Evolutionary conservation across 2,329 filamentous ascomycete genomes (phyloP), one percentile per base, ranked within the genome.

Genomic region (Cadophora gregata): DNA sequence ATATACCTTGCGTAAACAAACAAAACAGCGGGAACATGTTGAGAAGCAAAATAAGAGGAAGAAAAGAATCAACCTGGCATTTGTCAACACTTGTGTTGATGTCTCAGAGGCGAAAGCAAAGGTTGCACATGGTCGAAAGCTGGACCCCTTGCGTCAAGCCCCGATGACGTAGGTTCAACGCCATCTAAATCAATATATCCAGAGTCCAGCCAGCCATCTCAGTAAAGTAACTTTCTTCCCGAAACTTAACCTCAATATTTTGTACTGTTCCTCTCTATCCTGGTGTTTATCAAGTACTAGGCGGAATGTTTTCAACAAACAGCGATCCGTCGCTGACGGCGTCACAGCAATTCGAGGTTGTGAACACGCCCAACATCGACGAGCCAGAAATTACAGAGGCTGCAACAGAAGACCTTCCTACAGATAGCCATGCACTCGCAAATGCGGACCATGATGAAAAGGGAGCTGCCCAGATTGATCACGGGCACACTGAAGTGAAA

Each of bases 401-500:
- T 31, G 70, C 69, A 21, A 67, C 68, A 59, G 69, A 71, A 64
- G 73, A 75, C n/a, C 62, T 62, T 10, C 79, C 79, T 14, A 79
- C 79, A 25, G 77, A 78, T 19, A 81, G 79, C 61, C 80, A 83
- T 76, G 77, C 76, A 19, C 71, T 82, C 3, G 81, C 81, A 19
- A 76, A 77, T 65, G 74, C 74, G 24, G 77, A 81, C 51, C 78
- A 79, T 67, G 78, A 79, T 21, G 74, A 80, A 48, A 76, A 76
- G 63, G 80, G 81, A 36, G 75, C 75, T 56, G 80, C 77, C 45
- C 80, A 82, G 68, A 72, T 78, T 33, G 77, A 80, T 59, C 78
- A 81, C 68, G 70, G 67, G 4, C 70, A 73, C 38, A 71, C 69
- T 2, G 84, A 85, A 66, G 84, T 87, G 33, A 83, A 82, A 62